Percentiles rank a stretch among this genome's conserved stretches.
Conservation (phyloP, 2,329 filamentous ascomycete species). For the Stagonosporopsis vannaccii region DNA sequence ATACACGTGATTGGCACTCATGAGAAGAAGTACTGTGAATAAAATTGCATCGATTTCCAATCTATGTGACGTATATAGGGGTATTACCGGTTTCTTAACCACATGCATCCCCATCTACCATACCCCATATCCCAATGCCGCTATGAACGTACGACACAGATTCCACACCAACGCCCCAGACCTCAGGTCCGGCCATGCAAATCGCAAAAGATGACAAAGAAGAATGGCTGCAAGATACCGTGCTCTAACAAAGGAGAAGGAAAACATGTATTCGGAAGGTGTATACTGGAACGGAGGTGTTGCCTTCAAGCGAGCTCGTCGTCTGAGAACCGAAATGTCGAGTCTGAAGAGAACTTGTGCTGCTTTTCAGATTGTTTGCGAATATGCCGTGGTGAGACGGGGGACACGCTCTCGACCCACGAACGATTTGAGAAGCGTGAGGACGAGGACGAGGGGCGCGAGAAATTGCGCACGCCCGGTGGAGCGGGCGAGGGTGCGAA, state of each 20-base stretch:
- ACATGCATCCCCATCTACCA: slow-evolving; percentile 14
- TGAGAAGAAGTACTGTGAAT: not conserved
- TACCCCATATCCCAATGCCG: slow-evolving; percentile 15
- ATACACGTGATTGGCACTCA: too few relatives aligned
- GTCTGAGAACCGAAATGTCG: slow-evolving; percentile 14
- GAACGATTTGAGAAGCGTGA: slow-evolving; percentile 16
- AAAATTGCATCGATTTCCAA: slow-evolving; percentile 11
- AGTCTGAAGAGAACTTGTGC: slow-evolving; percentile 2
- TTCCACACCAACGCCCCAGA: slow-evolving; percentile 7
- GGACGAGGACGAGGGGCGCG: slow-evolving; percentile 15
- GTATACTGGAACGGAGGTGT: not conserved
- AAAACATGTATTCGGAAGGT: not conserved
- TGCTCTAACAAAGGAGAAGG: slow-evolving; percentile 7
- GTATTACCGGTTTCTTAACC: slow-evolving; percentile 15
- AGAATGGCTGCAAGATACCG: not conserved
- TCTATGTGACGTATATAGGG: slow-evolving; percentile 18
- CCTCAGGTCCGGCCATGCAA: slow-evolving; percentile 6
- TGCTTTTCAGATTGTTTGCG: slow-evolving; percentile 13
- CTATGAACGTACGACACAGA: slow-evolving; percentile 11
- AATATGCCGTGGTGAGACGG: slow-evolving; percentile 6
- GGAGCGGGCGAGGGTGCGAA: slow-evolving; percentile 8
- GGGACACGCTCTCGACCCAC: slow-evolving; percentile 14
- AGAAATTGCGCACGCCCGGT: slow-evolving; percentile 10
- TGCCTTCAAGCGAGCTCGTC: slow-evolving; percentile 8
- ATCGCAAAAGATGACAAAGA: slow-evolving; percentile 3